Base-by-base conservation (phyloP, 106 monocot species). In the Acorus gramineus region DNA sequence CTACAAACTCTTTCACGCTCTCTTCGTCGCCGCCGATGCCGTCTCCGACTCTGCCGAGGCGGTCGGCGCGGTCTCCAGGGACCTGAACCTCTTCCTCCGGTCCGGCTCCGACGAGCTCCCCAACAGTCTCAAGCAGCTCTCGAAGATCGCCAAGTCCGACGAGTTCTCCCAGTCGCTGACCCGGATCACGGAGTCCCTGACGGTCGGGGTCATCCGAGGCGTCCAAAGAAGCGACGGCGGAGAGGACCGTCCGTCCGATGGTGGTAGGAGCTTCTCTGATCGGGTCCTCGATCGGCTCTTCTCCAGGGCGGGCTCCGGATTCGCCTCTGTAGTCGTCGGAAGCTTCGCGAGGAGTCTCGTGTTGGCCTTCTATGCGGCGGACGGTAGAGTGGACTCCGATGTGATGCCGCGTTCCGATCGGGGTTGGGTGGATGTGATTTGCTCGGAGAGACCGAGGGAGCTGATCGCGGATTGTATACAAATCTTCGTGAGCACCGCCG, bases 101-200 rank as follows among this genome's bases (percentile, higher is more conserved):
- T 84, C 89, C 56, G 84, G 84, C 5, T 72, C 83, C 47, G 78
- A 84, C 70, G 82, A 84, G 54, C 64, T 94, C 46, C 89, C 93
- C 53, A 9, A 6, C 50, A 77, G 70, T 60, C 62, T 89, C 44
- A 74, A 44, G 66, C 89, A 94, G 56, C 9, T 86, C 49, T 63
- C 80, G 49, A 94, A 84, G 77, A 56, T 94, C 14, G 74, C 77
- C 6, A 13, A 50, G 8, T 89, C 93, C 8, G 69, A 72, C 0
- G 89, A 93, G 63, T 59, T 86, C 56, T 61, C 72, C 53, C 59
- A n/a, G 55, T 70, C 83, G 11, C 50, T 89, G 13, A 76, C 83
- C n/a, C 67, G 64, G 48, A 53, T 81, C 52, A 77, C 84, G 11
- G 89, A 89, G 62, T 69, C 93, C 6, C n/a, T 94, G 2, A 72